Conservation (phyloP, 352 stramenopile species). For the Phytopythium montanum region DNA sequence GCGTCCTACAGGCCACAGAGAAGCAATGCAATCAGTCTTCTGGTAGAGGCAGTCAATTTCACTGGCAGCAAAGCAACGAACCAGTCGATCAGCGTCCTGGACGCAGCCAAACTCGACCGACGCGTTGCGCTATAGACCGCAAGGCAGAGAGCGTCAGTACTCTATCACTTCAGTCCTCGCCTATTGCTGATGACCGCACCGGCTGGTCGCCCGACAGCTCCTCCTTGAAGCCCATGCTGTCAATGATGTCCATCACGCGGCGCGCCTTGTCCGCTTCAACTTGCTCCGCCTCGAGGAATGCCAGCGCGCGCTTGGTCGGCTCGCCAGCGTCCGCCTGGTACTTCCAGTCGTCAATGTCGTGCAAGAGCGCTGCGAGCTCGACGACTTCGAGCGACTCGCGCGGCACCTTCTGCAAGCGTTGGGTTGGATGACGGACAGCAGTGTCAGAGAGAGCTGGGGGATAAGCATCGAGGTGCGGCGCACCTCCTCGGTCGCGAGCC, state of each 20-base stretch:
- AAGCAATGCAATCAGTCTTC: neutral
- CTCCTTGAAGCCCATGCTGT: conserved; percentile 85
- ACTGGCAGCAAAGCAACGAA: conserved; percentile 12
- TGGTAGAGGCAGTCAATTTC: neutral
- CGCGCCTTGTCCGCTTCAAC: conserved; percentile 44
- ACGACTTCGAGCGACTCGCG: conserved; percentile 69
- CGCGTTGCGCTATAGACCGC: conserved; percentile 17
- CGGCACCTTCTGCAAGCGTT: conserved; percentile 35
- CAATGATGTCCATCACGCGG: conserved; percentile 80
- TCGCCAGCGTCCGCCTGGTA: conserved; percentile 53
- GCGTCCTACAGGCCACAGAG: conserved; percentile 47
- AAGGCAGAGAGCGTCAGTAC: neutral
- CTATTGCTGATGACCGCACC: conserved; percentile 8
- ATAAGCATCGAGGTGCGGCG: neutral
- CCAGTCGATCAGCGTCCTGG: conserved; percentile 86
- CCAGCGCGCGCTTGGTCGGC: conserved; percentile 51
- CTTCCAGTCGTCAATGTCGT: conserved; percentile 92
- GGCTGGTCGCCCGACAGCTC: conserved; percentile 39
- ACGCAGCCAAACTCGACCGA: conserved; percentile 83
- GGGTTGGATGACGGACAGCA: neutral
- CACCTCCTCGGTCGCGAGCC: conserved; percentile 76
- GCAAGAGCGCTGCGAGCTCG: conserved; percentile 79
- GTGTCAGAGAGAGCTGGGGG: no score
- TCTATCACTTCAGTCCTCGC: neutral
- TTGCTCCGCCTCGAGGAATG: conserved; percentile 52